Conservation (phyloP, 2,329 filamentous ascomycete species). For the Orbilia brochopaga region DNA sequence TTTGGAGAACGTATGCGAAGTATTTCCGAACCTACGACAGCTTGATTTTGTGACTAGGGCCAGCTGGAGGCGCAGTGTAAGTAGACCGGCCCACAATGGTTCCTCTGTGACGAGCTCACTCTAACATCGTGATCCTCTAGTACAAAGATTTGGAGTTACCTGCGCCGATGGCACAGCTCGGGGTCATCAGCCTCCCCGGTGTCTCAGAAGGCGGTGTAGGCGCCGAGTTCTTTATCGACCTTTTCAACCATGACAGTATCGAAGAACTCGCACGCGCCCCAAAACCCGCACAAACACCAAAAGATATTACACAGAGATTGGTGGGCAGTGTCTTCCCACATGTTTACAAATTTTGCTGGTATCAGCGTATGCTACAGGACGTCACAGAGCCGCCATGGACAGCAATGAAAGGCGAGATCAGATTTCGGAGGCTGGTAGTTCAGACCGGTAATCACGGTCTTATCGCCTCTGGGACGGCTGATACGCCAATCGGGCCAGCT, state of each 20-base stretch:
- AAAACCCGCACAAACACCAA: neutral
- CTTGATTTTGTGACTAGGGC: conserved; percentile 23
- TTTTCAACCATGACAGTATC: neutral
- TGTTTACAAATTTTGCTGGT: neutral
- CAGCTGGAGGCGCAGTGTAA: conserved; percentile 18
- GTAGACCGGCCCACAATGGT: neutral
- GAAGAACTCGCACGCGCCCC: neutral
- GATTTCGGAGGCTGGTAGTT: neutral
- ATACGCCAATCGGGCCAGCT: no score
- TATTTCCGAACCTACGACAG: conserved; percentile 18
- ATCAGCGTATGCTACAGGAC: neutral
- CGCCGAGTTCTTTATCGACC: neutral
- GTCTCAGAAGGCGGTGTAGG: neutral
- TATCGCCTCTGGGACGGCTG: no score
- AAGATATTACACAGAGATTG: neutral
- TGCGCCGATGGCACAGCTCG: neutral
- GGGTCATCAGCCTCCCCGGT: neutral
- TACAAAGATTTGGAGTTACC: neutral
- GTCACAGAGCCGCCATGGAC: neutral
- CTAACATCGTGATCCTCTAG: neutral
- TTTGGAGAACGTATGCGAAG: conserved; percentile 5
- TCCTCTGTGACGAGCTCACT: neutral
- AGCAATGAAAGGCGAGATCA: neutral
- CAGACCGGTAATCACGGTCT: neutral
- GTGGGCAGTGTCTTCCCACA: neutral